A percentile compares a stretch with the other conserved stretches of the same genome.
phyloP scores from a whole-genome alignment of 768 basidiomycete genomes.

The Dacryopinax primogenitus region DNA sequence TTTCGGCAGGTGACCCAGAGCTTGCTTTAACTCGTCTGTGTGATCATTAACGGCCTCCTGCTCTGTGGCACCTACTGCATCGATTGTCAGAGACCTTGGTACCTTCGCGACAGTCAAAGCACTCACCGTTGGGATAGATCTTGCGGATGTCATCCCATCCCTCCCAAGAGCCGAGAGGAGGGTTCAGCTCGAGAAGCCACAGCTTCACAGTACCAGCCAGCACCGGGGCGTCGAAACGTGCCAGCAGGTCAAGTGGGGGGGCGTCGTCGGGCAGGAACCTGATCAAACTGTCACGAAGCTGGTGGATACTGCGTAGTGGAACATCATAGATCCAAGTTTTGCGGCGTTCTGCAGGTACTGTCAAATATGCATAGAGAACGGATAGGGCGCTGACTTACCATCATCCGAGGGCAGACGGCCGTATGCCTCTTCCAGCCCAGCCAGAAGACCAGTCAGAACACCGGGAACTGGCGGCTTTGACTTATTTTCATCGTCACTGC shows the following conservation, averaged over 20 bases:
- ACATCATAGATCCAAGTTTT: constrained; percentile 89
- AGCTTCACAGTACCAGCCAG: constrained; percentile 76
- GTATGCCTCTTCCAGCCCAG: constrained; percentile 52
- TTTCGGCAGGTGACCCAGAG: constrained; percentile 58
- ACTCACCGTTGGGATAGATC: constrained; percentile 58
- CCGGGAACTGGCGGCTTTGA: constrained; percentile 53
- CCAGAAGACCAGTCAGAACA: constrained; percentile 55
- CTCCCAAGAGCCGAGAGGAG: constrained; percentile 72
- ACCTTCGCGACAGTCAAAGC: background rate
- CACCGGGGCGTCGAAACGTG: constrained; percentile 72
- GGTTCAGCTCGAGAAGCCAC: constrained; percentile 84
- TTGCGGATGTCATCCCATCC: constrained; percentile 84
- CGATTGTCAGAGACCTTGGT: constrained; percentile 10
- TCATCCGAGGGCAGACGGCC: constrained; percentile 44
- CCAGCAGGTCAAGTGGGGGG: constrained; percentile 43
- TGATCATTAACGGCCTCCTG: constrained; percentile 44
- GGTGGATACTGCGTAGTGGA: constrained; percentile 68
- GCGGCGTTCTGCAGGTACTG: constrained; percentile 47
- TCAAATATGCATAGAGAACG: background rate
- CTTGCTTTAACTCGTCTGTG: constrained; percentile 41
- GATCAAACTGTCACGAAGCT: constrained; percentile 74
- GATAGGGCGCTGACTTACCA: constrained; percentile 35
- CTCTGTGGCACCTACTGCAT: constrained; percentile 41
- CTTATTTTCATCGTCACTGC: constrained; percentile 41
- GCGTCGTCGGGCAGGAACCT: constrained; percentile 44